These are phyloP conservation scores for Erysimum cheiri DNA, from an alignment of 441 rosid species.

Conservation along the genomic window DNA sequence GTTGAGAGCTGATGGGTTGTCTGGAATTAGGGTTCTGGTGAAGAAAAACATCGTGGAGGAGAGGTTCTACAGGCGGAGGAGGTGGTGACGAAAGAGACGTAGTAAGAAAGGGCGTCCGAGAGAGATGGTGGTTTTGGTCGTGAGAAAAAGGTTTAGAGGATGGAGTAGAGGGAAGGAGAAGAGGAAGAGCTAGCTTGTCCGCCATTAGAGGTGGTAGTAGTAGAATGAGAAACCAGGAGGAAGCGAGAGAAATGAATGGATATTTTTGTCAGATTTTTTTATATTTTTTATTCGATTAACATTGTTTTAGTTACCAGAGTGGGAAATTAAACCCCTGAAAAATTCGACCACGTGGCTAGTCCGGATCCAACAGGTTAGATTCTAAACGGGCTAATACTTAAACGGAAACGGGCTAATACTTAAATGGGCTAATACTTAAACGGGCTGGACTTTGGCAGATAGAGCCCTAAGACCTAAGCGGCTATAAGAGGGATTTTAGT, in stretches of 20 bases:
- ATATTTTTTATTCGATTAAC: neutral
- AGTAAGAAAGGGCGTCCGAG: conserved; percentile 37
- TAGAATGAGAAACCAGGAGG: neutral
- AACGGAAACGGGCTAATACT: no score
- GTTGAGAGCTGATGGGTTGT: conserved; percentile 38
- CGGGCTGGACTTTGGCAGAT: neutral
- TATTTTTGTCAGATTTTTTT: conserved; percentile 30
- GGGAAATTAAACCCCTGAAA: neutral
- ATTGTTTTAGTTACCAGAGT: neutral
- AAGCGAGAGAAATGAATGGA: conserved; percentile 36
- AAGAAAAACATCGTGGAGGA: conserved; percentile 51
- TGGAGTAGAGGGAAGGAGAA: conserved; percentile 64
- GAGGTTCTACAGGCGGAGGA: conserved; percentile 46
- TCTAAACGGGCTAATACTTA: neutral
- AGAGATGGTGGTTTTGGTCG: conserved; percentile 45
- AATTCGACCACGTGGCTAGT: conserved; percentile 4
- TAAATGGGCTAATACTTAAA: conserved; percentile 5
- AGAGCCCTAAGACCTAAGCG: neutral
- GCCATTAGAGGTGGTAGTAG: conserved; percentile 57
- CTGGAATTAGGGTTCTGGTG: conserved; percentile 48
- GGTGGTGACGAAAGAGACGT: conserved; percentile 40
- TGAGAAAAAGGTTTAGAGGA: conserved; percentile 49
- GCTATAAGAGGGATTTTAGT: neutral
- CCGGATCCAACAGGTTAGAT: conserved; percentile 2
- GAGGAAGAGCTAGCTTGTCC: conserved; percentile 74